Conservation (phyloP, 495 filamentous ascomycete species). For the Patellaria atrata region DNA sequence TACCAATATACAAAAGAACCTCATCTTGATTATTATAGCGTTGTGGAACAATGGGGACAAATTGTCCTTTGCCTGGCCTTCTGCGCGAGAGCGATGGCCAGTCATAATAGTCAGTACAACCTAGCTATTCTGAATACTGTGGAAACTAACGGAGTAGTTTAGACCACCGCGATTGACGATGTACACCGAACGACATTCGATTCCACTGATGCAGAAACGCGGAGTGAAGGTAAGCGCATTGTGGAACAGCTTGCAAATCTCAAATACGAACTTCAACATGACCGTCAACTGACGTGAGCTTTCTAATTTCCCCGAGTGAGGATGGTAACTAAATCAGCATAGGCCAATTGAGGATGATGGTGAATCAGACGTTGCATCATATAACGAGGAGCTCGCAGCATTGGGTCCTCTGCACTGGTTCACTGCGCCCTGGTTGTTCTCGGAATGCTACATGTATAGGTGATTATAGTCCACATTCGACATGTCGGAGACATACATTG, state of each 20-base stretch:
- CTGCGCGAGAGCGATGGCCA: constrained; percentile 79
- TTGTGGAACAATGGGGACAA: constrained; percentile 64
- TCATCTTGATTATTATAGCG: constrained; percentile 33
- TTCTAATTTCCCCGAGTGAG: neutral
- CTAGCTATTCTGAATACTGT: constrained; percentile 6
- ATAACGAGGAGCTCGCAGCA: constrained; percentile 72
- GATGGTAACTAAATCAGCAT: neutral
- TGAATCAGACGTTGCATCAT: constrained; percentile 55
- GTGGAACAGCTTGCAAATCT: constrained; percentile 64
- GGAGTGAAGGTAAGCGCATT: constrained; percentile 72
- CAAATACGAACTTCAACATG: constrained; percentile 93
- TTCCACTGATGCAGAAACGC: constrained; percentile 45
- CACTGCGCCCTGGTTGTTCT: constrained; percentile 70
- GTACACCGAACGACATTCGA: constrained; percentile 60
- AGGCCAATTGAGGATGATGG: constrained; percentile 79
- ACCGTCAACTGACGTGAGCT: constrained; percentile 67
- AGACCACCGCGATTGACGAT: constrained; percentile 94
- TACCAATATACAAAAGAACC: constrained; percentile 3
- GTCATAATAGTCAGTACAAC: constrained; percentile 59
- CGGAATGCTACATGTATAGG: constrained; percentile 92
- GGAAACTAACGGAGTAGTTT: constrained; percentile 5
- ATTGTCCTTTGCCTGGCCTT: constrained; percentile 73
- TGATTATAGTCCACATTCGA: constrained; percentile 17
- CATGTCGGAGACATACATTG: neutral
- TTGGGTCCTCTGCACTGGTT: constrained; percentile 69